Evolutionary conservation across 2,329 filamentous ascomycete genomes (phyloP).

Genomic region (Aspergillus awamori): DNA sequence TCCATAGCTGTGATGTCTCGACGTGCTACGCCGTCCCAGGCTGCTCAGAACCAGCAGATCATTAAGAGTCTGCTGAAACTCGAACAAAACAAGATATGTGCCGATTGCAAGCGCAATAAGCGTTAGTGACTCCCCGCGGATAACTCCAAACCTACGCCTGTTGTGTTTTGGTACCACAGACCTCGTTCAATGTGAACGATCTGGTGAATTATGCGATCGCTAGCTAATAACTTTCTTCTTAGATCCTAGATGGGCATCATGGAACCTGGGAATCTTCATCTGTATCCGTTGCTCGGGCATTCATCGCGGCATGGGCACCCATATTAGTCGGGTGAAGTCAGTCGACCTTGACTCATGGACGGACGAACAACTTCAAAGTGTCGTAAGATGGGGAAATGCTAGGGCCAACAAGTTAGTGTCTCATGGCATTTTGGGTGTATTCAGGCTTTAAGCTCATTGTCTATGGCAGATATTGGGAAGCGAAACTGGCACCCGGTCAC

Average conservation of each 20-base stretch:
- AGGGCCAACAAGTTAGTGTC: slow-evolving; percentile 81
- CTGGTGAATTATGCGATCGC: not conserved
- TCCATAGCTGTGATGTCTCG: slow-evolving; percentile 39
- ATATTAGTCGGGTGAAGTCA: slow-evolving; percentile 97
- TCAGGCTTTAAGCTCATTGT: slow-evolving; percentile 15
- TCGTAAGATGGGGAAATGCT: slow-evolving; percentile 92
- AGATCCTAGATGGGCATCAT: slow-evolving; percentile 99
- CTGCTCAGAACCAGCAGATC: slow-evolving; percentile 88
- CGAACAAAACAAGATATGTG: slow-evolving; percentile 93
- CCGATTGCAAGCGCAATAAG: slow-evolving; percentile 98
- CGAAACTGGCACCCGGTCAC: slow-evolving; percentile 87
- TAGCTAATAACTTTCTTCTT: slow-evolving; percentile 24
- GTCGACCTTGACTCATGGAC: slow-evolving; percentile 99
- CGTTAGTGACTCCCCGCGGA: slow-evolving; percentile 59
- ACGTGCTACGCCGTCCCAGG: slow-evolving; percentile 74
- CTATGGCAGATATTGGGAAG: slow-evolving; percentile 75
- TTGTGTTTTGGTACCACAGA: not conserved
- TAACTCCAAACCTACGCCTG: not conserved
- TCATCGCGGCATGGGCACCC: slow-evolving; percentile 97
- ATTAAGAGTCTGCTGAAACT: slow-evolving; percentile 95
- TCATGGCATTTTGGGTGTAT: slow-evolving; percentile 7
- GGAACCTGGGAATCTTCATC: slow-evolving; percentile 96
- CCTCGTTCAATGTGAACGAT: not conserved
- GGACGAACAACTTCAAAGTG: slow-evolving; percentile 92
- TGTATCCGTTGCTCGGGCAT: slow-evolving; percentile 99